Conservation (phyloP, 169 alveolate genomes). For the Perkinsus marinus region DNA sequence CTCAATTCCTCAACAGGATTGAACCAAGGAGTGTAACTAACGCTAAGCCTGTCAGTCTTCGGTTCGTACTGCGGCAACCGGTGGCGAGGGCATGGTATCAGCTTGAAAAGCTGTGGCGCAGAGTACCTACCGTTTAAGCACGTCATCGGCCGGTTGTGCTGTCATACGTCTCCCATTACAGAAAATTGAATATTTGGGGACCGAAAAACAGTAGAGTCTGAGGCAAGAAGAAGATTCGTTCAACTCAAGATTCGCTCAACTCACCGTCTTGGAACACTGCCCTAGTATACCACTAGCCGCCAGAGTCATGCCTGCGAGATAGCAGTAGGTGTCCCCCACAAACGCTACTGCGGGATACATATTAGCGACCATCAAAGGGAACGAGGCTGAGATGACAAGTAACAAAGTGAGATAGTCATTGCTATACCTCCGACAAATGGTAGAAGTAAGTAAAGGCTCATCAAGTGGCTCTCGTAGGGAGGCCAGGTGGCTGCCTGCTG, state of each 20-base stretch:
- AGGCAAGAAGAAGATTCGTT: background rate
- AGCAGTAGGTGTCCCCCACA: conserved; percentile 76
- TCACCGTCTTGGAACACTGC: conserved; percentile 66
- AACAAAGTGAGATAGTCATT: conserved; percentile 51
- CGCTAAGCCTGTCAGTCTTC: conserved; percentile 26
- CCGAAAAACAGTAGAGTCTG: conserved; percentile 50
- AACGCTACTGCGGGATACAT: conserved; percentile 71
- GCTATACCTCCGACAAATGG: background rate
- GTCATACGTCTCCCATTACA: conserved; percentile 14
- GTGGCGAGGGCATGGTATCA: conserved; percentile 70
- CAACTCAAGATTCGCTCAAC: background rate
- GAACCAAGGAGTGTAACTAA: background rate
- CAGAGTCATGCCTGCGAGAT: conserved; percentile 74
- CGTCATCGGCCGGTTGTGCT: background rate
- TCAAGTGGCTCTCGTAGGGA: background rate
- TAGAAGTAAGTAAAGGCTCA: background rate
- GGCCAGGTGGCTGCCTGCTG: background rate
- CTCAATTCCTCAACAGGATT: background rate
- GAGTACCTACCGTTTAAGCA: conserved; percentile 4
- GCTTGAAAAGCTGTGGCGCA: conserved; percentile 63
- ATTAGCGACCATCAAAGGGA: conserved; percentile 31
- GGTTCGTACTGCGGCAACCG: conserved; percentile 56
- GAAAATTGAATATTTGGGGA: conserved; percentile 69
- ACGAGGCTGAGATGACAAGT: conserved; percentile 51
- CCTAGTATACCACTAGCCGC: conserved; percentile 75